Evolutionary conservation across 805 yeast genomes (phyloP).

Genomic region (Starmera amethionina): DNA sequence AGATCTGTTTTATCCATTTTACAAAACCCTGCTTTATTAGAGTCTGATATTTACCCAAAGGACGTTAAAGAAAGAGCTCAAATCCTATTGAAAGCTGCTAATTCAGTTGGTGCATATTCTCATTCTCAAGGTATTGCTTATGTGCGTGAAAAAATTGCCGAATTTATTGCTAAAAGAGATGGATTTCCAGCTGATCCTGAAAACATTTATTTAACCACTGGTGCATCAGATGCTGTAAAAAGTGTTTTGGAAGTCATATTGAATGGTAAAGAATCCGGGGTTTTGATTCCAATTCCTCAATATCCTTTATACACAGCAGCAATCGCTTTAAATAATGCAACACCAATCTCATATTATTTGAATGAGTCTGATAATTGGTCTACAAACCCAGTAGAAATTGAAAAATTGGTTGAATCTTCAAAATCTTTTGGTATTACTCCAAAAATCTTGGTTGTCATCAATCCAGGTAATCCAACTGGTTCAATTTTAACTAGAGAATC

Average conservation of each 20-base stretch:
- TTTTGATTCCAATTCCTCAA: slow-evolving; percentile 95
- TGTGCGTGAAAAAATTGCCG: slow-evolving; percentile 71
- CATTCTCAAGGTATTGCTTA: slow-evolving; percentile 78
- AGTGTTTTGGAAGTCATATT: slow-evolving; percentile 66
- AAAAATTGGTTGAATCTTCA: slow-evolving; percentile 40
- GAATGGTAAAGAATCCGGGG: slow-evolving; percentile 53
- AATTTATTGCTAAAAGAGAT: slow-evolving; percentile 73
- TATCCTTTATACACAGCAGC: slow-evolving; percentile 97
- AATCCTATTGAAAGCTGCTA: slow-evolving; percentile 46
- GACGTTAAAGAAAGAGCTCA: slow-evolving; percentile 75
- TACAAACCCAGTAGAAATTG: slow-evolving; percentile 59
- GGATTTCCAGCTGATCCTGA: slow-evolving; percentile 55
- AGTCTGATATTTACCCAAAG: slow-evolving; percentile 30
- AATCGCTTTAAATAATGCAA: slow-evolving; percentile 71
- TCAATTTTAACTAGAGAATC: slow-evolving; percentile 57
- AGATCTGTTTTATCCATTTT: slow-evolving; percentile 80
- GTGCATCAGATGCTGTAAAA: slow-evolving; percentile 93
- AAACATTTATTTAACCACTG: slow-evolving; percentile 77
- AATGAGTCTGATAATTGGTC: slow-evolving; percentile 83
- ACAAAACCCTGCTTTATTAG: slow-evolving; percentile 71
- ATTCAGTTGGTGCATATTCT: slow-evolving; percentile 93
- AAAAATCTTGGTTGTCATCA: slow-evolving; percentile 81
- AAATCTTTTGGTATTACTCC: slow-evolving; percentile 45
- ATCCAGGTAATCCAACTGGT: slow-evolving; percentile 99
- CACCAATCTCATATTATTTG: slow-evolving; percentile 78